Evolutionary conservation across 495 filamentous ascomycete species (phyloP).

Genomic region (Talaromyces trachyspermus): DNA sequence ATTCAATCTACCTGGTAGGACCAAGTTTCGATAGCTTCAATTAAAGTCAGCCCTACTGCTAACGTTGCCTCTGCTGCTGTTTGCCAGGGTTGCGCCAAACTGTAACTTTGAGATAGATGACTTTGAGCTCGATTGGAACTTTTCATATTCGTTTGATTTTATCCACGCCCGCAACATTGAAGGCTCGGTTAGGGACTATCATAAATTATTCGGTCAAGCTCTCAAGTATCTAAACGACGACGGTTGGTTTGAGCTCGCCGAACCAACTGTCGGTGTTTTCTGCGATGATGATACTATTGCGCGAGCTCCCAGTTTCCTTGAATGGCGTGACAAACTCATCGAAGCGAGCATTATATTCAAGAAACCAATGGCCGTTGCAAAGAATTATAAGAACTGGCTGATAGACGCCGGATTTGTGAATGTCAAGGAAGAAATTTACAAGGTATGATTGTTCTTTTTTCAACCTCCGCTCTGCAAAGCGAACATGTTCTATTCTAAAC

Average conservation of each 20-base stretch:
- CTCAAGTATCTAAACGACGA: conserved; percentile 26
- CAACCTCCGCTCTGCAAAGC: neutral
- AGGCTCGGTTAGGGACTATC: conserved; percentile 23
- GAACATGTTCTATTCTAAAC: neutral
- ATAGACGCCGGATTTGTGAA: conserved; percentile 29
- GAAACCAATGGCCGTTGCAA: conserved; percentile 19
- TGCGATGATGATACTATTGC: conserved; percentile 27
- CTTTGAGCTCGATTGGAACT: conserved; percentile 23
- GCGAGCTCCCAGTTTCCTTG: conserved; percentile 20
- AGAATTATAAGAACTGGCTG: conserved; percentile 22
- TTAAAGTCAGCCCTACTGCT: too few species aligned
- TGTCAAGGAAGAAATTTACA: conserved; percentile 20
- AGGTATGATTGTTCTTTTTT: conserved; percentile 7
- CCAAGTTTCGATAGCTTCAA: too few species aligned
- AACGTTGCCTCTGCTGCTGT: conserved; percentile 34
- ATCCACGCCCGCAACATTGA: conserved; percentile 30
- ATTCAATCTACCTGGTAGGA: conserved; percentile 42
- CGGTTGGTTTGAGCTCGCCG: conserved; percentile 35
- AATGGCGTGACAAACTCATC: conserved; percentile 17
- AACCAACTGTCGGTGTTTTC: conserved; percentile 25
- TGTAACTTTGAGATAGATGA: conserved; percentile 24
- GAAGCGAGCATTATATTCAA: conserved; percentile 17
- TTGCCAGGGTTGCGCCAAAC: conserved; percentile 25
- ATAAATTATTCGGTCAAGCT: conserved; percentile 15
- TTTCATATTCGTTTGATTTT: conserved; percentile 19